Evolutionary conservation across 1,284 basidiomycete genomes (phyloP).

Genomic region (Porogramme epimiltina): DNA sequence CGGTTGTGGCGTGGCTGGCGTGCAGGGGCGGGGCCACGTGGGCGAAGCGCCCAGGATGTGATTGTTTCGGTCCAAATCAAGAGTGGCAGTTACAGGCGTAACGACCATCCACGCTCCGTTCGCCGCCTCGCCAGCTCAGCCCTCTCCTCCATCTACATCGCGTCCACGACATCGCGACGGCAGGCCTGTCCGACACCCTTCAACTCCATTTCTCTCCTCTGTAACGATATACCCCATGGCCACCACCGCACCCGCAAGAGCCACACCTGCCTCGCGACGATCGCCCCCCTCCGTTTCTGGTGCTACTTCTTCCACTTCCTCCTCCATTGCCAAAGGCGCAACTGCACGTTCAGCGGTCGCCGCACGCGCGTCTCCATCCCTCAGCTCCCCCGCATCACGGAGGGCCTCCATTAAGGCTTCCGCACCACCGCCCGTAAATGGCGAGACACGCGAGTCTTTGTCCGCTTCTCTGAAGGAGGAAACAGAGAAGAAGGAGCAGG

Average conservation of each 20-base stretch:
- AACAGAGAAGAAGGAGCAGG: slow-evolving; percentile 80
- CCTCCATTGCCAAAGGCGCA: slow-evolving; percentile 38
- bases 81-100: slow-evolving; percentile 19
- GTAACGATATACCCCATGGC: slow-evolving; percentile 26
- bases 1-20: slow-evolving; percentile 12
- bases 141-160: slow-evolving; percentile 1
- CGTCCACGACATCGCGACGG: slow-evolving; percentile 10
- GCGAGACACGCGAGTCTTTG: slow-evolving; percentile 50
- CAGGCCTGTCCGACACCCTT: slow-evolving; percentile 14
- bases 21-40: slow-evolving; percentile 11
- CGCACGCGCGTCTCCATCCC: slow-evolving; percentile 34
- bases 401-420: slow-evolving; percentile 50
- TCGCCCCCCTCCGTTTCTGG: slow-evolving; percentile 28
- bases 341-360: slow-evolving; percentile 41
- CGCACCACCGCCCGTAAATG: slow-evolving; percentile 35
- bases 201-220: neutral
- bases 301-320: slow-evolving; percentile 24
- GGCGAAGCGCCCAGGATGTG: slow-evolving; percentile 13
- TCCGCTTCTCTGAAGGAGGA: slow-evolving; percentile 68
- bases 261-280: slow-evolving; percentile 46
- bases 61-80: slow-evolving; percentile 22
- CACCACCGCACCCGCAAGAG: slow-evolving; percentile 38
- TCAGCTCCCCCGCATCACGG: slow-evolving; percentile 42
- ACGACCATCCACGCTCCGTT: slow-evolving; percentile 16
- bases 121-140: slow-evolving; percentile 16